Evolutionary conservation across 2,329 filamentous ascomycete species (phyloP).

Genomic region (Westerdykella aurantiaca): DNA sequence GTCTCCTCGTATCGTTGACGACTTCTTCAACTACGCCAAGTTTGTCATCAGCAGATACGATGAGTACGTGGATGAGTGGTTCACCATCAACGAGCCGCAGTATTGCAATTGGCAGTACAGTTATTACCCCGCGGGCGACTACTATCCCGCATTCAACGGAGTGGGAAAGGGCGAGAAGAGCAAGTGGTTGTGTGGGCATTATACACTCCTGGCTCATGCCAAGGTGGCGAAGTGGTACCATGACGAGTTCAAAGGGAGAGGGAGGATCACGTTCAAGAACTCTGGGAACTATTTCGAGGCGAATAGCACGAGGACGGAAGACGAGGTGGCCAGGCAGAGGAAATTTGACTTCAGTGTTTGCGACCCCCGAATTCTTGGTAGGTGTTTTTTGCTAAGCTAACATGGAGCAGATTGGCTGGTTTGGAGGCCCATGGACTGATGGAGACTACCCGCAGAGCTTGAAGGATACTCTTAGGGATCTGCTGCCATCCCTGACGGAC

Average conservation of each 20-base stretch:
- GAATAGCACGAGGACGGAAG: slow-evolving; percentile 32
- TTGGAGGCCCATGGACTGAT: slow-evolving; percentile 44
- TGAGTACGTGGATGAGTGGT: slow-evolving; percentile 38
- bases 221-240: slow-evolving; percentile 44
- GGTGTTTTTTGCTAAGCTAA: slow-evolving; percentile 21
- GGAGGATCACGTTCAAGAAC: slow-evolving; percentile 42
- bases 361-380: slow-evolving; percentile 20
- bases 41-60: slow-evolving; percentile 40
- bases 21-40: slow-evolving; percentile 41
- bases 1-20: slow-evolving; percentile 36
- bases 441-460: slow-evolving; percentile 39
- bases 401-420: slow-evolving; percentile 36
- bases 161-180: slow-evolving; percentile 37
- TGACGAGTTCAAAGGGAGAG: slow-evolving; percentile 40
- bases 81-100: slow-evolving; percentile 41
- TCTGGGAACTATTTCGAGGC: slow-evolving; percentile 39
- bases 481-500: slow-evolving; percentile 35
- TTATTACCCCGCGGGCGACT: slow-evolving; percentile 40
- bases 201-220: slow-evolving; percentile 40
- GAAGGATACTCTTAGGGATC: slow-evolving; percentile 37
- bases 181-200: slow-evolving; percentile 43
- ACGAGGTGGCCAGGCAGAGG: slow-evolving; percentile 35
- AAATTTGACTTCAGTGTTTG: slow-evolving; percentile 35
- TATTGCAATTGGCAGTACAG: slow-evolving; percentile 48
- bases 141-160: slow-evolving; percentile 43